Base-by-base conservation (phyloP, 164 flowering plant species). In the Pachysandra terminalis region DNA sequence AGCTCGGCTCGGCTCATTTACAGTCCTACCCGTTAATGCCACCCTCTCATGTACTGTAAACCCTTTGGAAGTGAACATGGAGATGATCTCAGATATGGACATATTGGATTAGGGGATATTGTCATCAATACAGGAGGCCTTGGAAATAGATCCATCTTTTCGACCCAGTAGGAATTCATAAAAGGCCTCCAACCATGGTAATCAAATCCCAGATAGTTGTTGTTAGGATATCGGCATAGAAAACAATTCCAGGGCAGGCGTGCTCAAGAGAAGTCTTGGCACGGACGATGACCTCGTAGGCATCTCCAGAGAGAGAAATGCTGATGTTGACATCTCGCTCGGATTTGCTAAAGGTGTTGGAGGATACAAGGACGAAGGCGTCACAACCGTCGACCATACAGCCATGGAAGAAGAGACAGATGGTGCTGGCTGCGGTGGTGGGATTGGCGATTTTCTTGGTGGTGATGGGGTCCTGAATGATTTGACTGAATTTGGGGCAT, bases 201-300 rank as follows among this genome's bases (percentile, higher is more conserved):
- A 84, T 72, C n/a, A 90, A 85, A 64, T 87, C 76, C 3, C 92
- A 79, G 9, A 92, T 77, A 25, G 89, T 77, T 19, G 76, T 68
- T 13, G 89, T 80, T 2, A 86, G 75, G 64, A 90, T 86, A 61
- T 90, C 96, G 35, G 96, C 56, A 73, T 92, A 90, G 52, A 92
- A 89, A 28, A 90, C 96, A 5, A 78, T 66, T 45, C 87, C 86
- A 23, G 96, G 96, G 73, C 96, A 90, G 15, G 75, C 45, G 41
- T 87, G 81, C 74, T 90, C 96, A 9, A 90, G 73, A 40, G 84
- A 81, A 25, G 87, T 80, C 71, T 90, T 90, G 70, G 83, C 82
- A 0, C 82, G 55, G 19, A 24, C 28, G 3, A 57, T 24, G 60
- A 24, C 28, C 14, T 57, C 60, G 1, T 23, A 57, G 28, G 28